Conservation (phyloP, 2,329 filamentous ascomycete species). For the Phyllosticta citrichinensis region DNA sequence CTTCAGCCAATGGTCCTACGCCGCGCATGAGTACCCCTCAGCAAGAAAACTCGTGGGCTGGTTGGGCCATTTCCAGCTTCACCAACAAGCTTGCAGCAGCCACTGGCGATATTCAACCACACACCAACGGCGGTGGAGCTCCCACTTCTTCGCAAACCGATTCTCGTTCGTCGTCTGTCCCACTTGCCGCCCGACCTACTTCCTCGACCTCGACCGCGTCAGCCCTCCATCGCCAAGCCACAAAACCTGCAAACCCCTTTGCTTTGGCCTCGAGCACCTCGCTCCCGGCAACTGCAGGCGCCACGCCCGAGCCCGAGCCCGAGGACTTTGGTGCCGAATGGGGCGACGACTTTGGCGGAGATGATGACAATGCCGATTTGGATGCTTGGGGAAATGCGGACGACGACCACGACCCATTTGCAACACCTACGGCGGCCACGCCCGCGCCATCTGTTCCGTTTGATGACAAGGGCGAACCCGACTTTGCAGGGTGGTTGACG, state of each 20-base stretch:
- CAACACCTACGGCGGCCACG: slow-evolving; percentile 26
- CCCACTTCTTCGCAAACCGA: slow-evolving; percentile 36
- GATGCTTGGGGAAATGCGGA: slow-evolving; percentile 28
- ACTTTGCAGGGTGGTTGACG: slow-evolving; percentile 91
- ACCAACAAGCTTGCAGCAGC: slow-evolving; percentile 85
- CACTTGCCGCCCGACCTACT: slow-evolving; percentile 34
- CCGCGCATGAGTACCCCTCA: slow-evolving; percentile 76
- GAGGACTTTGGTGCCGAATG: slow-evolving; percentile 34
- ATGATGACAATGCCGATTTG: slow-evolving; percentile 45
- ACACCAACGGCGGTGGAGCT: slow-evolving; percentile 32
- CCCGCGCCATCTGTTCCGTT: slow-evolving; percentile 42
- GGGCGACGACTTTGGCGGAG: slow-evolving; percentile 46
- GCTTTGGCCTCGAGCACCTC: slow-evolving; percentile 15
- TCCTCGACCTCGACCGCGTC: slow-evolving; percentile 38
- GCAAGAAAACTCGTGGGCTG: slow-evolving; percentile 67
- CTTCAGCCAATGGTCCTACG: slow-evolving; percentile 35
- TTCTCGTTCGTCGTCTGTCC: slow-evolving; percentile 39
- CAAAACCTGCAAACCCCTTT: slow-evolving; percentile 18
- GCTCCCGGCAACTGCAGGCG: not conserved
- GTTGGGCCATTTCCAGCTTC: slow-evolving; percentile 97
- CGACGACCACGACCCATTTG: slow-evolving; percentile 30
- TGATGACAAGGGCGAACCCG: slow-evolving; percentile 79
- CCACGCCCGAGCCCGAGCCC: slow-evolving; percentile 20
- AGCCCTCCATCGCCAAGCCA: slow-evolving; percentile 36
- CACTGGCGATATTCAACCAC: slow-evolving; percentile 72